A percentile compares a stretch with the other conserved stretches of the same genome.
Conservation (phyloP, 1,284 basidiomycete genomes). For the Sanghuangporus sanghuang region DNA sequence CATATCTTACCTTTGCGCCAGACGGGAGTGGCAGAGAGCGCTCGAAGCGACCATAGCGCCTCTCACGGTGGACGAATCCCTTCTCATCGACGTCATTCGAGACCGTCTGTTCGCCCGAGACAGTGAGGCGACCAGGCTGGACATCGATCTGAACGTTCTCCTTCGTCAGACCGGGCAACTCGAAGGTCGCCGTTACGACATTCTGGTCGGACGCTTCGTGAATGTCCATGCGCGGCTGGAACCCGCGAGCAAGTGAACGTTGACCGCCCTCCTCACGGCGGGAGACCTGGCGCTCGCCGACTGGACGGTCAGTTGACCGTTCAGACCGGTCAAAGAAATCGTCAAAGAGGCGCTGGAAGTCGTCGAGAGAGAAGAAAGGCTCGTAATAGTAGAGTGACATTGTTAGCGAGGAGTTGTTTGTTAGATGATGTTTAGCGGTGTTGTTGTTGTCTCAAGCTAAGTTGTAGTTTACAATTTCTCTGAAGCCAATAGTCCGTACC, state of each 20-base stretch:
- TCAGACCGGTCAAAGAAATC: slow-evolving; percentile 30
- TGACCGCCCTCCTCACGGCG: slow-evolving; percentile 4
- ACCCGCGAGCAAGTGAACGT: background rate
- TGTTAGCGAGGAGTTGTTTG: background rate
- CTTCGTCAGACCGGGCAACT: slow-evolving; percentile 42
- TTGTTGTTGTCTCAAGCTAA: background rate
- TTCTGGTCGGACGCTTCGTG: slow-evolving; percentile 36
- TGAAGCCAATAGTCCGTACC: background rate
- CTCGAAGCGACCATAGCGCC: slow-evolving; percentile 31
- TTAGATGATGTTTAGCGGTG: background rate
- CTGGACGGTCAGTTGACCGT: background rate
- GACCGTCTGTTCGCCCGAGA: slow-evolving; percentile 40
- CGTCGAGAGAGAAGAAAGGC: slow-evolving; percentile 36
- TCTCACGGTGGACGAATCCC: slow-evolving; percentile 46
- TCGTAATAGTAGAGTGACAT: slow-evolving; percentile 41
- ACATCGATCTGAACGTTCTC: slow-evolving; percentile 39
- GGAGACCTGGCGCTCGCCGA: slow-evolving; percentile 13
- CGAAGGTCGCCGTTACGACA: slow-evolving; percentile 41
- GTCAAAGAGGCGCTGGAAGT: slow-evolving; percentile 47
- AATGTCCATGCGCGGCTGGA: slow-evolving; percentile 37
- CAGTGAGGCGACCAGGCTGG: slow-evolving; percentile 36
- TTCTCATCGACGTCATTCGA: slow-evolving; percentile 32
- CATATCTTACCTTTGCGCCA: slow-evolving; percentile 3
- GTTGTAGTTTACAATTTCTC: background rate
- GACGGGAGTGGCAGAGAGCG: slow-evolving; percentile 3